Evolutionary conservation across 208 protist species (phyloP), one percentile per base, ranked within the genome.

Genomic region (Phytomonas francai): DNA sequence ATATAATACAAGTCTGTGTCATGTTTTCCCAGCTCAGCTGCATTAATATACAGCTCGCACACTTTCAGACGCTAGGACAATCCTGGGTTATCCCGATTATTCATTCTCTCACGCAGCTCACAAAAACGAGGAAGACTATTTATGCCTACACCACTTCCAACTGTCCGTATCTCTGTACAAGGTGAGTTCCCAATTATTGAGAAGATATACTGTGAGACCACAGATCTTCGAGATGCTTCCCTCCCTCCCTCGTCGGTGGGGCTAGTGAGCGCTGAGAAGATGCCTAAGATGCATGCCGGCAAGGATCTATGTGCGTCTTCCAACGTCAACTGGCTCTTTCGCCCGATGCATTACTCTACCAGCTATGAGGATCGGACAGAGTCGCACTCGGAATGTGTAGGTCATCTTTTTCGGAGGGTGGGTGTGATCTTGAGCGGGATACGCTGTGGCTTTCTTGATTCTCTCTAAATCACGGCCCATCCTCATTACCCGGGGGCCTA

Each of bases 131-230:
- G 12, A 93, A 93, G 51, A 68, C 79, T 36, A 77, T 88, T 56
- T 79, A 77, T 9, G 32, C 89, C 36, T 87, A 84, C 73, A 93
- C 89, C 74, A 79, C 77, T 2, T 78, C 70, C 1, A 68, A 76
- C 30, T 56, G 65, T 33, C 70, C 77, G n/a, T 86, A 80, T 60
- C 72, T 60, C 72, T 90, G 1, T 90, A 81, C 66, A 93, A 93
- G 67, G 68, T 93, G 60, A 76, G 76, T 42, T 77, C 74, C 59
- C 78, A 81, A 59, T 81, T 83, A 64, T 84, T 84, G 14, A 65
- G 76, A 63, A 78, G 84, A 4, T 93, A 90, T 76, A 74, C 84
- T 28, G 85, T 72, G 16, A 88, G 85, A 70, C 87, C 87, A 34
- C 81, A 79, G 64, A 73, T 79, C 14, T 78, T 80, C 27, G 59